Evolutionary conservation across 371 early-diverging fungal genomes (phyloP).

Genomic region (Mortierella sp.): DNA sequence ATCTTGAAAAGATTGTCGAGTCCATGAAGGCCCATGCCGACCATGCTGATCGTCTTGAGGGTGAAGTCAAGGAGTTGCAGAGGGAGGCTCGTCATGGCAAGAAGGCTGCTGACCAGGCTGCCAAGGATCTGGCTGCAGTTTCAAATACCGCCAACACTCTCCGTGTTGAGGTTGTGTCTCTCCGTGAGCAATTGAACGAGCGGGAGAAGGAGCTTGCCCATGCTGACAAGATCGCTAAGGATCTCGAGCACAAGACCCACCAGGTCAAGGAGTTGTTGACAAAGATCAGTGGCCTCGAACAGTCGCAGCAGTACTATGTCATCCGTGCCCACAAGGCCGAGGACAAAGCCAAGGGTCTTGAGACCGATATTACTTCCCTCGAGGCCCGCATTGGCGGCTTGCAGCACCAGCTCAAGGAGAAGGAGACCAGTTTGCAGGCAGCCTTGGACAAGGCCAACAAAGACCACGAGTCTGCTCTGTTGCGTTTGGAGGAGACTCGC

Average conservation of each 20-base stretch:
- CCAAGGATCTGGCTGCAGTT: constrained; percentile 20
- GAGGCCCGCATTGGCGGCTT: constrained; percentile 15
- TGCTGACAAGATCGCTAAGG: constrained; percentile 5
- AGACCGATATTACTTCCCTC: constrained; percentile 13
- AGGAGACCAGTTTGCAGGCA: constrained; percentile 17
- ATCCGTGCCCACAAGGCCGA: constrained; percentile 15
- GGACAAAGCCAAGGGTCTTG: constrained; percentile 13
- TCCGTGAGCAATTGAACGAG: constrained; percentile 17
- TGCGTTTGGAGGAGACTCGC: constrained; percentile 16
- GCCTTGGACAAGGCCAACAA: constrained; percentile 16
- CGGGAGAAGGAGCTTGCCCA: constrained; percentile 10
- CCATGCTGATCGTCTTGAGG: neutral
- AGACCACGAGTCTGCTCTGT: neutral
- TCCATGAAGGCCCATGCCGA: constrained; percentile 13
- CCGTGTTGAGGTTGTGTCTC: constrained; percentile 18
- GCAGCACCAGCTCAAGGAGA: constrained; percentile 16
- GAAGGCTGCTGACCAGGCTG: neutral
- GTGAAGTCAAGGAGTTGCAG: constrained; percentile 19
- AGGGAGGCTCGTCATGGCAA: neutral
- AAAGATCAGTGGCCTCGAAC: constrained; percentile 21
- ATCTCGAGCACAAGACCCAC: constrained; percentile 13
- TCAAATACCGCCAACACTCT: constrained; percentile 28
- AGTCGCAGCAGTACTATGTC: constrained; percentile 2
- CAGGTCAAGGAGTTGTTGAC: constrained; percentile 19
- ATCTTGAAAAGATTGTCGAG: constrained; percentile 17